A percentile compares a stretch with the other conserved stretches of the same genome.
phyloP scores from a whole-genome alignment of 768 basidiomycete genomes.

The Omphalotus guepiniiformis region DNA sequence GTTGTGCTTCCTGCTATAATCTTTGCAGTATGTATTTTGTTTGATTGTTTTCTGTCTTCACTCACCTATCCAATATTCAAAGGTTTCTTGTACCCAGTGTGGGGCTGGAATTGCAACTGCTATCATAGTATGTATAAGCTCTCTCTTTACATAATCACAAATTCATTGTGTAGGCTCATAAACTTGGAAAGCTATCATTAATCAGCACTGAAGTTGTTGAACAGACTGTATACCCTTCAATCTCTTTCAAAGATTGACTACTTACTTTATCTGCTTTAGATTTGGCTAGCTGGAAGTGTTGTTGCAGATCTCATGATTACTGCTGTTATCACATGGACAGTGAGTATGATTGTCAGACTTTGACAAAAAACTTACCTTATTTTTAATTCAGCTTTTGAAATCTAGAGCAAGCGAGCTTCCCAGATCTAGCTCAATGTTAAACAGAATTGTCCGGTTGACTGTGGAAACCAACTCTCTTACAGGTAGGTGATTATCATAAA shows the following conservation, averaged over 20 bases:
- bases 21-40: constrained; percentile 7
- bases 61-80: neutral
- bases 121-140: constrained; percentile 5
- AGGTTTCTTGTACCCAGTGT: constrained; percentile 13
- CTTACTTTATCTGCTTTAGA: neutral
- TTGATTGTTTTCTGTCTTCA: neutral
- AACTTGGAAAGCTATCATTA: constrained; percentile 10
- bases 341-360: constrained; percentile 1
- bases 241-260: neutral
- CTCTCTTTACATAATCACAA: constrained; percentile 2
- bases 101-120: constrained; percentile 10
- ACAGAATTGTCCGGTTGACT: constrained; percentile 11
- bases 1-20: constrained; percentile 10
- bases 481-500: constrained; percentile 5
- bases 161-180: constrained; percentile 5
- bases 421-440: constrained; percentile 6
- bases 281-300: constrained; percentile 13
- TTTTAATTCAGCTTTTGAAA: constrained; percentile 7
- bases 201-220: constrained; percentile 9
- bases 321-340: constrained; percentile 11
- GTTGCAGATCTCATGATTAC: constrained; percentile 14
- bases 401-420: neutral
- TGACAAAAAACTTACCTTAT: neutral
- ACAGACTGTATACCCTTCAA: constrained; percentile 9
- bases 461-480: constrained; percentile 16